Percentiles rank a stretch among this genome's conserved stretches.
These are phyloP conservation scores for Cytospora leucostoma DNA, from an alignment of 2,329 filamentous ascomycete genomes.

Conservation along the genomic window DNA sequence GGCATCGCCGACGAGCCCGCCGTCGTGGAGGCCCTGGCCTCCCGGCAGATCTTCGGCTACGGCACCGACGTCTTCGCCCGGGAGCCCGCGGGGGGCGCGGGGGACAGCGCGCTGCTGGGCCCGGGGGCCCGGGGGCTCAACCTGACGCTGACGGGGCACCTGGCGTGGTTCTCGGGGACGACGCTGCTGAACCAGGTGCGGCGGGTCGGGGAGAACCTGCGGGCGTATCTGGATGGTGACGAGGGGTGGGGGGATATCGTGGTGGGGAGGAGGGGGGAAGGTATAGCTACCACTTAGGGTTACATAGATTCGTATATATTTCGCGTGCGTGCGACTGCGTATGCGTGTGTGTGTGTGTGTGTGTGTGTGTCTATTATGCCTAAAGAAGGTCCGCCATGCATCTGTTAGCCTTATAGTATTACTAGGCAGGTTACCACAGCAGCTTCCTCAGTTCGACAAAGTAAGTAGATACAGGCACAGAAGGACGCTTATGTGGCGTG, in stretches of 20 bases:
- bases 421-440: too few species aligned
- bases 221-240: constrained; percentile 26
- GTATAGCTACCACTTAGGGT: background rate
- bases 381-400: too few species aligned
- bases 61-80: constrained; percentile 33
- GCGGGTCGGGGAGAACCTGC: constrained; percentile 29
- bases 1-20: constrained; percentile 30
- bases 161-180: constrained; percentile 32
- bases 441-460: too few species aligned
- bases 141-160: constrained; percentile 33
- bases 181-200: constrained; percentile 30
- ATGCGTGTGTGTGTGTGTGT: too few species aligned
- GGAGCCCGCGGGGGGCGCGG: constrained; percentile 31
- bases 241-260: constrained; percentile 8
- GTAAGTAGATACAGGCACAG: too few species aligned
- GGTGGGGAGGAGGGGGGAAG: constrained; percentile 13
- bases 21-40: constrained; percentile 29
- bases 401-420: too few species aligned
- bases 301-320: background rate
- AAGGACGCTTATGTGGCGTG: too few species aligned
- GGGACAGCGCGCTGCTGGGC: constrained; percentile 32
- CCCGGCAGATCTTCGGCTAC: constrained; percentile 31
- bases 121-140: constrained; percentile 26
- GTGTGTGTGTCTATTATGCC: too few species aligned
- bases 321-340: background rate